Conservation (phyloP, 2,329 filamentous ascomycete species). For the Shiraia sp. region DNA sequence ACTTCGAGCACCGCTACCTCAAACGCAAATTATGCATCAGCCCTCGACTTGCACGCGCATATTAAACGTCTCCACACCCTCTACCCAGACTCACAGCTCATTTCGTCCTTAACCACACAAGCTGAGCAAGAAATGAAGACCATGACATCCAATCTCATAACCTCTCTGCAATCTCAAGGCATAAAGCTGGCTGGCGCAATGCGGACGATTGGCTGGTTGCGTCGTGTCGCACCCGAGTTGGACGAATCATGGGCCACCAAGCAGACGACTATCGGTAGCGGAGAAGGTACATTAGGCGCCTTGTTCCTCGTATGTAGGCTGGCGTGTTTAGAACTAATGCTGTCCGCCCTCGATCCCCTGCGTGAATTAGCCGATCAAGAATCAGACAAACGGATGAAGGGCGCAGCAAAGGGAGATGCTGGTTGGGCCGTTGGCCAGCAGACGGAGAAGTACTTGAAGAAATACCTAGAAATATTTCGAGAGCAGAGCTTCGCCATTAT, state of each 20-base stretch:
- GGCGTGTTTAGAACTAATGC: constrained; percentile 74
- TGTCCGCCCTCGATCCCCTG: constrained; percentile 82
- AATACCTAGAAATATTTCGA: constrained; percentile 95
- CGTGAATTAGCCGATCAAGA: constrained; percentile 90
- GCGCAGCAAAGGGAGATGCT: constrained; percentile 45
- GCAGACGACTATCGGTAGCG: constrained; percentile 36
- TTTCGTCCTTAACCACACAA: constrained; percentile 73
- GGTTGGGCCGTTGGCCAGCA: constrained; percentile 78
- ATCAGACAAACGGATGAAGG: constrained; percentile 51
- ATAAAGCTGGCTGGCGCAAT: constrained; percentile 89
- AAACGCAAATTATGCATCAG: constrained; percentile 79
- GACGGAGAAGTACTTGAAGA: constrained; percentile 90
- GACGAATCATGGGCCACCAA: constrained; percentile 50
- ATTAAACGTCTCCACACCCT: constrained; percentile 82
- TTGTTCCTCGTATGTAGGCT: constrained; percentile 87
- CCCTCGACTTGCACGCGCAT: constrained; percentile 90
- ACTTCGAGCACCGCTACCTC: constrained; percentile 34
- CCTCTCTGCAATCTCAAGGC: constrained; percentile 72
- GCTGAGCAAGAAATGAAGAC: constrained; percentile 86
- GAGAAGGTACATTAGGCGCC: constrained; percentile 73
- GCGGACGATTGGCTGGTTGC: constrained; percentile 87
- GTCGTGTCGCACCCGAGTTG: constrained; percentile 82
- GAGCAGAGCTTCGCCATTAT: constrained; percentile 97
- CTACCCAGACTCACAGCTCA: constrained; percentile 77
- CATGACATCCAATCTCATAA: constrained; percentile 83